These are phyloP conservation scores for Ascochyta lentis DNA, from an alignment of 2,329 filamentous ascomycete species.

Conservation along the genomic window DNA sequence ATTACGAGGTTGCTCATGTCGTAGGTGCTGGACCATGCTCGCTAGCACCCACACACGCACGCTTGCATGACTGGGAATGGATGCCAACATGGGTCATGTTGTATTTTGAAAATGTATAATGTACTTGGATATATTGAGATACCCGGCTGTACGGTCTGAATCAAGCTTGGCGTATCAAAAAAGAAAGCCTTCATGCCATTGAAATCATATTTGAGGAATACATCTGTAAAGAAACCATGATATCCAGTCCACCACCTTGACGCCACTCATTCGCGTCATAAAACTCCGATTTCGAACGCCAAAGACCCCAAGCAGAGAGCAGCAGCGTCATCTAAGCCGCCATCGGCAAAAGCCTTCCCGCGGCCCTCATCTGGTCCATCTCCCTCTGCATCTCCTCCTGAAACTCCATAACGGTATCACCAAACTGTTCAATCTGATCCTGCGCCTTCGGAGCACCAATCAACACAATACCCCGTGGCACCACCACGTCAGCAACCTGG, in stretches of 20 bases:
- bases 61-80: too few relatives aligned
- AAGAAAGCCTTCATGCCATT: not conserved
- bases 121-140: not conserved
- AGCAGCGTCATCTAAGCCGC: slow-evolving; percentile 19
- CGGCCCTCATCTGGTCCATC: slow-evolving; percentile 13
- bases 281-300: not conserved
- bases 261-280: not conserved
- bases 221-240: not conserved
- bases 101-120: not conserved
- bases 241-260: not conserved
- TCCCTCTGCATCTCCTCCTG: slow-evolving; percentile 25
- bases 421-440: slow-evolving; percentile 62
- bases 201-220: not conserved
- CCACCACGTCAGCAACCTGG: slow-evolving; percentile 61
- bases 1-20: slow-evolving; percentile 67
- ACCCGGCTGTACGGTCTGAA: not conserved
- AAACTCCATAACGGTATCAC: slow-evolving; percentile 45
- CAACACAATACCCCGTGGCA: slow-evolving; percentile 64
- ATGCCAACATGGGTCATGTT: not conserved
- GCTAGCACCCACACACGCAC: too few relatives aligned
- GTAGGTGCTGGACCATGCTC: slow-evolving; percentile 24
- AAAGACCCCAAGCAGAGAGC: not conserved
- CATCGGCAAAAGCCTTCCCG: slow-evolving; percentile 33
- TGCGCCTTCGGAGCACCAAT: slow-evolving; percentile 66
- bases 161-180: not conserved